phyloP scores from a whole-genome alignment of 257 asterid genomes.

The Fraxinus pennsylvanica region DNA sequence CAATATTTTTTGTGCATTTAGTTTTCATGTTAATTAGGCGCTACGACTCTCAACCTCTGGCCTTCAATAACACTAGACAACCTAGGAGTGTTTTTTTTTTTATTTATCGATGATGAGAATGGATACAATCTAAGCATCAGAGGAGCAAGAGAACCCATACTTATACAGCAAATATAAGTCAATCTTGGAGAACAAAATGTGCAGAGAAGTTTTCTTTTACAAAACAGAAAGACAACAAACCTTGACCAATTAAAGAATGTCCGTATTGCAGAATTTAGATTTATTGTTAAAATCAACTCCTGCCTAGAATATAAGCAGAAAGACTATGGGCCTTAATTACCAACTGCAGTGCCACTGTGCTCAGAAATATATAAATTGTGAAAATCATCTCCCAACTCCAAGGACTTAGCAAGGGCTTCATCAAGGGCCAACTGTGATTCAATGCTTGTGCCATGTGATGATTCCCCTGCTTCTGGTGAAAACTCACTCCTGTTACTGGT shows the following conservation, averaged over 20 bases:
- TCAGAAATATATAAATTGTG: constrained; percentile 50
- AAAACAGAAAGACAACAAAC: not conserved
- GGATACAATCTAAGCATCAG: not conserved
- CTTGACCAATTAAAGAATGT: not conserved
- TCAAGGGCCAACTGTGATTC: constrained; percentile 72
- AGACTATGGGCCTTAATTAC: not conserved
- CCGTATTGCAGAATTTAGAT: not conserved
- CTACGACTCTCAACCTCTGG: not conserved
- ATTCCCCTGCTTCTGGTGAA: constrained; percentile 41
- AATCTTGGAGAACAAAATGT: not conserved
- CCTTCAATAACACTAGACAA: not conserved
- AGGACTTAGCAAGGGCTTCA: constrained; percentile 85
- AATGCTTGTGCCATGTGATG: constrained; percentile 30
- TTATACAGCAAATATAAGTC: not conserved
- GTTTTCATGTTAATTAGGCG: not conserved
- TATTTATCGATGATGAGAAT: too few species aligned
- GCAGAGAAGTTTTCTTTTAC: not conserved
- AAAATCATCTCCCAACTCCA: constrained; percentile 80
- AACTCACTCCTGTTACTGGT: constrained; percentile 42
- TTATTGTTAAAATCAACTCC: not conserved
- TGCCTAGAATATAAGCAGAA: not conserved
- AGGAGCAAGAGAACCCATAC: not conserved
- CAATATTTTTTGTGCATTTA: not conserved
- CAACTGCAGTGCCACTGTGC: constrained; percentile 33
- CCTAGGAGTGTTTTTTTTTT: not conserved